Evolutionary conservation across 495 filamentous ascomycete species (phyloP).

Genomic region (Corynascus novoguineensis): DNA sequence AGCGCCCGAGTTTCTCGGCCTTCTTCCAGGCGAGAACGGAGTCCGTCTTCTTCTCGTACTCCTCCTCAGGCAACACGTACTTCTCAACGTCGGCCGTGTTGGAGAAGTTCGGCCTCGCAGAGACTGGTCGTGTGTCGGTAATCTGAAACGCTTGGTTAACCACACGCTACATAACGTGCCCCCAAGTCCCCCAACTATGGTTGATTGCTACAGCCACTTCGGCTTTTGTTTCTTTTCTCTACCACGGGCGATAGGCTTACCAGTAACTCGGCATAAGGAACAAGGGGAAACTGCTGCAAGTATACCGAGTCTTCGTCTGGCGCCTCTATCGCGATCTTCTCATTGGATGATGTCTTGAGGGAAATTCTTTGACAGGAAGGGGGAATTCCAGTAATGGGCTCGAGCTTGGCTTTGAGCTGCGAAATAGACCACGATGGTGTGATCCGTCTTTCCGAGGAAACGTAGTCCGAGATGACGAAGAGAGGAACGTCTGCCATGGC

Average conservation of each 20-base stretch:
- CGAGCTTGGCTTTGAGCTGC: slow-evolving; percentile 81
- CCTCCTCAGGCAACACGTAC: slow-evolving; percentile 71
- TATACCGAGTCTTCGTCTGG: slow-evolving; percentile 61
- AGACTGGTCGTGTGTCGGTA: slow-evolving; percentile 67
- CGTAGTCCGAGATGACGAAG: slow-evolving; percentile 70
- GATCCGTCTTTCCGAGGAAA: slow-evolving; percentile 77
- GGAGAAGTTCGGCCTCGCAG: slow-evolving; percentile 66
- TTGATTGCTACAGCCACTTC: too few species aligned
- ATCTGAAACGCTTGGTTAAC: slow-evolving; percentile 49
- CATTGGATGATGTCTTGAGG: slow-evolving; percentile 53
- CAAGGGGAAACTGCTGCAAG: slow-evolving; percentile 57
- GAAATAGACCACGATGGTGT: slow-evolving; percentile 87
- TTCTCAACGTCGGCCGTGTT: slow-evolving; percentile 78
- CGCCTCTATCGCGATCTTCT: slow-evolving; percentile 54
- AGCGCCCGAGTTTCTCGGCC: slow-evolving; percentile 83
- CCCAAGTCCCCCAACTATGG: too few species aligned
- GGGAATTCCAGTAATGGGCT: slow-evolving; percentile 89
- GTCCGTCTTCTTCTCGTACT: slow-evolving; percentile 77
- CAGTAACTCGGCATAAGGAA: slow-evolving; percentile 68
- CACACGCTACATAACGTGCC: too few species aligned
- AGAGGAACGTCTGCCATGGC: slow-evolving; percentile 75
- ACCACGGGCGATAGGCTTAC: too few species aligned
- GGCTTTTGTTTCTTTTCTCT: too few species aligned
- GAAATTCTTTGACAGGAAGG: slow-evolving; percentile 69
- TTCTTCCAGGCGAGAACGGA: slow-evolving; percentile 93